phyloP scores from a whole-genome alignment of 2,329 filamentous ascomycete species.

The Hypoxylon sp. region DNA sequence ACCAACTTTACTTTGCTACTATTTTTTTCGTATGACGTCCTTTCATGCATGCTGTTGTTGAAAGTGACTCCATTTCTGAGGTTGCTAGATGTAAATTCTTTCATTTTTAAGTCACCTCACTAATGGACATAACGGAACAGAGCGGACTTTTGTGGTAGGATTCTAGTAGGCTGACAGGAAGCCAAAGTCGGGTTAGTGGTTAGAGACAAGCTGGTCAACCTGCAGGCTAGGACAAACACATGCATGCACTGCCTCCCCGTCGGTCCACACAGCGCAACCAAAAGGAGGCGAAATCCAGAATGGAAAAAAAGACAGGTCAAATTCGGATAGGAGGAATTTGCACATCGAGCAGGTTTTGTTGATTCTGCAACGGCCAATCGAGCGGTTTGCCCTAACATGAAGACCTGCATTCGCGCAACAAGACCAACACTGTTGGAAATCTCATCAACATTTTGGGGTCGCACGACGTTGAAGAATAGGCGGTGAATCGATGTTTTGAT shows the following conservation, averaged over 20 bases:
- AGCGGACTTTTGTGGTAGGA: too few relatives aligned
- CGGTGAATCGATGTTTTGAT: conserved; percentile 11
- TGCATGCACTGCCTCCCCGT: conserved; percentile 35
- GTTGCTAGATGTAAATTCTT: too few relatives aligned
- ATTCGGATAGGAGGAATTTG: conserved; percentile 10
- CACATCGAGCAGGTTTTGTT: too few relatives aligned
- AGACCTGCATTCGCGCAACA: conserved; percentile 9
- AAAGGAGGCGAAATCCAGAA: conserved; percentile 10
- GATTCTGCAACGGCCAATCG: conserved; percentile 5
- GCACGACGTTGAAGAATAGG: conserved; percentile 4
- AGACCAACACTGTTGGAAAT: conserved; percentile 3
- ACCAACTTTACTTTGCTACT: conserved; percentile 13
- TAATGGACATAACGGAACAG: conserved; percentile 6
- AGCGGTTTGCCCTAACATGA: conserved; percentile 23
- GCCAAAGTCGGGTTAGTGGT: conserved; percentile 1
- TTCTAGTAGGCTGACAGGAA: conserved; percentile 15
- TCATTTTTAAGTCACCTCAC: background rate
- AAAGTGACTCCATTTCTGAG: too few relatives aligned
- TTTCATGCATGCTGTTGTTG: too few relatives aligned
- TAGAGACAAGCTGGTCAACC: conserved; percentile 7
- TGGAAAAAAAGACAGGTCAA: background rate
- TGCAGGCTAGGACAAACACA: conserved; percentile 17
- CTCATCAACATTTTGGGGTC: conserved; percentile 2
- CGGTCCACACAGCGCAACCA: conserved; percentile 24
- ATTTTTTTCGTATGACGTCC: too few relatives aligned